A percentile compares a stretch with the other conserved stretches of the same genome.
phyloP scores from a whole-genome alignment of 2,329 filamentous ascomycete genomes.

The Fusarium tuaranense region DNA sequence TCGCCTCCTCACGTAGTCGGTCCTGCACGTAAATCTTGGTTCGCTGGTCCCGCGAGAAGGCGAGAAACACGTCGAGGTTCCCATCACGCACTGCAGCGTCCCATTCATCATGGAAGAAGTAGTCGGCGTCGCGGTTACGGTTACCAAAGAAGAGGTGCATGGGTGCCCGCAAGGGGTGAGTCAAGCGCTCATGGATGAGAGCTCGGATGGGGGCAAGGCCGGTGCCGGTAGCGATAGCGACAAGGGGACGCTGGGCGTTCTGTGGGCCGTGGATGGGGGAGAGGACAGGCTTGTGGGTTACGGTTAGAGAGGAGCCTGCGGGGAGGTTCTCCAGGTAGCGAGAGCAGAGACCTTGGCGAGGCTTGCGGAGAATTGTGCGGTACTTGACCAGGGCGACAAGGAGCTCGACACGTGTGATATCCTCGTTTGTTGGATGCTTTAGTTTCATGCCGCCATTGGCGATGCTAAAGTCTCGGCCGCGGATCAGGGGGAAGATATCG shows the following conservation, averaged over 20 bases:
- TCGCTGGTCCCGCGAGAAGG: constrained; percentile 61
- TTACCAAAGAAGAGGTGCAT: constrained; percentile 86
- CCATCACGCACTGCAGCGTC: constrained; percentile 38
- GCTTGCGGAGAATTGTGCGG: constrained; percentile 85
- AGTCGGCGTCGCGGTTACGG: constrained; percentile 80
- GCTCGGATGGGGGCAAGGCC: constrained; percentile 87
- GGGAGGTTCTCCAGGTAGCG: constrained; percentile 80
- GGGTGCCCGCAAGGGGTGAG: constrained; percentile 46
- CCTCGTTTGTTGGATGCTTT: constrained; percentile 39
- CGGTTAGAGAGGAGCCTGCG: constrained; percentile 67
- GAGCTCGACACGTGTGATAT: constrained; percentile 71
- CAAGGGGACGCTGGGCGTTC: constrained; percentile 65
- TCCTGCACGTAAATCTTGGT: constrained; percentile 69
- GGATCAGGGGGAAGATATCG: constrained; percentile 81
- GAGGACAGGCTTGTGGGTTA: constrained; percentile 67
- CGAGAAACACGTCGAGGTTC: constrained; percentile 53
- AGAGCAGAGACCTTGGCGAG: constrained; percentile 89
- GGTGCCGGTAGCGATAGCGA: constrained; percentile 87
- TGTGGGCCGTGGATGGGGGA: constrained; percentile 55
- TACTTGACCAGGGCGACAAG: constrained; percentile 92
- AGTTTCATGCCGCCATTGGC: constrained; percentile 74
- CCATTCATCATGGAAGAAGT: constrained; percentile 87
- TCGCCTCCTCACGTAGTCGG: constrained; percentile 59
- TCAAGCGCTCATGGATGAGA: constrained; percentile 79
- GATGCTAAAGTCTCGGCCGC: constrained; percentile 95